Evolutionary conservation across 2,329 filamentous ascomycete genomes (phyloP), one percentile per base, ranked within the genome.

Genomic region (Huntiella bhutanensis): DNA sequence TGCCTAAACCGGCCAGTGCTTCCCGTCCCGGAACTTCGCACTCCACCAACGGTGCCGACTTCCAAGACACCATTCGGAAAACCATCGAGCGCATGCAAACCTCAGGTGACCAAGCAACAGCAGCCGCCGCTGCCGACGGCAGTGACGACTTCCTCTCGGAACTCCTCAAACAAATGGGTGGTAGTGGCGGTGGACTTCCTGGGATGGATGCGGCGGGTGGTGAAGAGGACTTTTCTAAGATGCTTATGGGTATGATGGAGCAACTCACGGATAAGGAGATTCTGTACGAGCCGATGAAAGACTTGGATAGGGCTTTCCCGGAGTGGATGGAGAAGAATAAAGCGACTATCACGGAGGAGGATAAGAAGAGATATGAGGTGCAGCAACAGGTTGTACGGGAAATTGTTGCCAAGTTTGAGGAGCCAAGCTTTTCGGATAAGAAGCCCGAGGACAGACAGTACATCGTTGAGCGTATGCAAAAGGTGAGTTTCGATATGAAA

Each of bases 191-290:
- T 34, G 56, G 59, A 43, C 43, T 49, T 17, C 48, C 44, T 2
- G 44, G 48, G 2, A 17, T 47, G 8, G 41, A 49, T 36, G 71
- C 67, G 2, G 68, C 66, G 33, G 69, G 66, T 11, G 67, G 66
- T 50, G 85, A 95, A 48, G 86, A 91, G 55, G 86, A 93, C 54
- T 82, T 96, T 56, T 86, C 84, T 48, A 88, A 93, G 64, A 85
- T 96, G 77, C 73, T 98, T 50, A 76, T 93, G 71, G 83, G 82
- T 46, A 94, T 96, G 85, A 96, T 98, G 88, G 85, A 96, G 64
- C 87, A 98, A 62, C 71, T 98, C 52, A 96, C 91, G 3, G 94
- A 93, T 62, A 96, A 94, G 67, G 91, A 96, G 54, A 95, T 98
- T 52, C 64, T 98, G 43, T 96, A 96, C 59, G 88, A 98, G 64